Conservation (phyloP, 2,329 filamentous ascomycete species). For the Septoria petroselini region DNA sequence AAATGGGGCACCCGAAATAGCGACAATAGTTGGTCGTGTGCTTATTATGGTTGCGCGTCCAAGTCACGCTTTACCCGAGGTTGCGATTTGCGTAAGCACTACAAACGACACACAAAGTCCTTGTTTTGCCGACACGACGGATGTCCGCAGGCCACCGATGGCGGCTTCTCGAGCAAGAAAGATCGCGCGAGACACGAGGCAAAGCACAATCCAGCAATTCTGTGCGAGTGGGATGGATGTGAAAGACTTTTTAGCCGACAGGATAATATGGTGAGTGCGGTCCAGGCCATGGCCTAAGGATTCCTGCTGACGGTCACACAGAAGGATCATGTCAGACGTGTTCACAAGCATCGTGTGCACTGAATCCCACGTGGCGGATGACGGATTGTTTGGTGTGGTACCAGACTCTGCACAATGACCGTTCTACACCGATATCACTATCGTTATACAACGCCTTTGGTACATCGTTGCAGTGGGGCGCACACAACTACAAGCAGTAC, state of each 20-base stretch:
- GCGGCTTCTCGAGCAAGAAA: constrained; percentile 62
- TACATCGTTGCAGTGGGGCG: no score
- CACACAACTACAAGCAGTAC: no score
- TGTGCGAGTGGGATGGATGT: constrained; percentile 58
- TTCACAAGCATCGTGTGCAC: constrained; percentile 25
- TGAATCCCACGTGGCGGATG: constrained; percentile 13
- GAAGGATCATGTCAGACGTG: constrained; percentile 34
- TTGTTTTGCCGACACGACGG: constrained; percentile 59
- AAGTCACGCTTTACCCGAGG: constrained; percentile 57
- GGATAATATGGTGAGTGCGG: constrained; percentile 56
- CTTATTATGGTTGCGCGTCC: constrained; percentile 58
- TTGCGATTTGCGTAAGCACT: constrained; percentile 62
- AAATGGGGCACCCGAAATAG: constrained; percentile 45
- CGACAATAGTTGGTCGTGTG: constrained; percentile 56
- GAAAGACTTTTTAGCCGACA: constrained; percentile 58
- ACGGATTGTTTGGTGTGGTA: background rate
- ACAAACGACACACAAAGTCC: constrained; percentile 60
- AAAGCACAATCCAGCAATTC: constrained; percentile 58
- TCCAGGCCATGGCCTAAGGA: background rate
- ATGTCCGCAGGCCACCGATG: constrained; percentile 55
- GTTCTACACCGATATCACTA: no score
- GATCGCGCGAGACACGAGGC: constrained; percentile 61
- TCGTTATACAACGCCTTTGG: no score
- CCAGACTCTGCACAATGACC: no score
- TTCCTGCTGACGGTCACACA: constrained; percentile 17